Evolutionary conservation across 768 basidiomycete genomes (phyloP), one percentile per base, ranked within the genome.

Genomic region (Hebeloma cylindrosporum): DNA sequence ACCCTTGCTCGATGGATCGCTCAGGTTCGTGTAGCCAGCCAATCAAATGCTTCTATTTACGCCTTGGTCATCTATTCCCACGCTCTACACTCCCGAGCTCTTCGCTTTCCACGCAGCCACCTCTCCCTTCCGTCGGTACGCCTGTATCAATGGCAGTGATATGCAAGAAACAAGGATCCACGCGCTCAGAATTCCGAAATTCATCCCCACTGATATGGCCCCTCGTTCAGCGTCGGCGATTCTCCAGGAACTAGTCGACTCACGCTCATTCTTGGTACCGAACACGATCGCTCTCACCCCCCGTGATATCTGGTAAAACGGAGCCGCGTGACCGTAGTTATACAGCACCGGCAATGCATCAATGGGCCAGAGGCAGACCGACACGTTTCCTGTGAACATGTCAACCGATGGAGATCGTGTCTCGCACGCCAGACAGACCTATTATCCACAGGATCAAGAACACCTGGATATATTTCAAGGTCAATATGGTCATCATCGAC

Each of bases 381-480:
- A 74, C 26, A 82, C 79, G 55, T 83, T 85, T 26, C 60, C 79
- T 81, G 34, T 11, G 28, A 41, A 51, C 32, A 28, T 6, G 13
- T 42, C 25, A 40, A 31, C 5, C 20, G 42, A 25, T 16, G 4
- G 27, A 20, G 10, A 13, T 20, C 16, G 14, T 22, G 13, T 11
- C 27, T 9, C 30, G 27, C 44, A 37, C 21, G 21, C 16, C 11
- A 32, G 14, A 59, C 70, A 23, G 43, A 76, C 78, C 51, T 52
- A 85, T 82, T 49, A 85, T 77, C 78, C 79, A 80, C 21, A 74
- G 31, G 37, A 82, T 64, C 55, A 82, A 68, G 68, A 84, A 83
- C 60, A 79, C 69, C 0, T 78, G 68, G 18, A 82, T 63, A 50
- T 77, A 79, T 50, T 69, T 66, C 10, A 61, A 11, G 3, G 78